Percentiles rank a stretch among this genome's conserved stretches.
Conservation (phyloP, 2,329 filamentous ascomycete species). For the Xenosphaeropsis pyriputrescens region DNA sequence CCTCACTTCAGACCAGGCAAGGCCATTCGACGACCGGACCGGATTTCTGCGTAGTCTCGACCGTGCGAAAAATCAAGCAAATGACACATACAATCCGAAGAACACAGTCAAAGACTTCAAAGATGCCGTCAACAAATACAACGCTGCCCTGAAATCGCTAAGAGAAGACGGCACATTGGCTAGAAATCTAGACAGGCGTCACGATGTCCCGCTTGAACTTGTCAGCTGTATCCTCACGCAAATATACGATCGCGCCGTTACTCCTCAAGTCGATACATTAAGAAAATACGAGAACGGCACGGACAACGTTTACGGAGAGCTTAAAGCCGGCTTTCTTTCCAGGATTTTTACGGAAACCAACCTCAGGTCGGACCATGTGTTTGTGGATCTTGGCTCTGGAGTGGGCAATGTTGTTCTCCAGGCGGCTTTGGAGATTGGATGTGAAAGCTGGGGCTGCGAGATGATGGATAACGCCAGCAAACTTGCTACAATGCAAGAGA, state of each 20-base stretch:
- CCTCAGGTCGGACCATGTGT: constrained; percentile 71
- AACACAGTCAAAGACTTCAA: constrained; percentile 54
- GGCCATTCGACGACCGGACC: constrained; percentile 54
- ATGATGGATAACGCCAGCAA: constrained; percentile 86
- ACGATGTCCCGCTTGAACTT: constrained; percentile 55
- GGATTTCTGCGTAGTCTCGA: constrained; percentile 68
- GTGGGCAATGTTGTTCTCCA: constrained; percentile 94
- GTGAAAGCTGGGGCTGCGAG: constrained; percentile 92
- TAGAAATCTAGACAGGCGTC: constrained; percentile 53
- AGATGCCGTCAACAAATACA: constrained; percentile 62
- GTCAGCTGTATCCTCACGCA: constrained; percentile 74
- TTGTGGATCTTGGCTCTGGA: constrained; percentile 89
- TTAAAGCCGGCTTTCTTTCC: constrained; percentile 72
- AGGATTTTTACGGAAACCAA: constrained; percentile 64
- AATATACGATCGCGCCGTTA: constrained; percentile 84
- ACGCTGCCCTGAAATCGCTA: constrained; percentile 49
- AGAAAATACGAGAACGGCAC: constrained; percentile 79
- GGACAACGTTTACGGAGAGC: constrained; percentile 89
- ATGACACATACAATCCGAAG: constrained; percentile 37
- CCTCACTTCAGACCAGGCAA: constrained; percentile 53
- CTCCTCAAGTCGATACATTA: constrained; percentile 71
- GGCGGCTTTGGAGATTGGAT: constrained; percentile 83
- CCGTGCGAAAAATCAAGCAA: constrained; percentile 32
- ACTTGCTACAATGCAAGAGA: constrained; percentile 64
- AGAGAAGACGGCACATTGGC: constrained; percentile 58